Base-by-base conservation (phyloP, 2,329 filamentous ascomycete species). In the Penicillium sp. region DNA sequence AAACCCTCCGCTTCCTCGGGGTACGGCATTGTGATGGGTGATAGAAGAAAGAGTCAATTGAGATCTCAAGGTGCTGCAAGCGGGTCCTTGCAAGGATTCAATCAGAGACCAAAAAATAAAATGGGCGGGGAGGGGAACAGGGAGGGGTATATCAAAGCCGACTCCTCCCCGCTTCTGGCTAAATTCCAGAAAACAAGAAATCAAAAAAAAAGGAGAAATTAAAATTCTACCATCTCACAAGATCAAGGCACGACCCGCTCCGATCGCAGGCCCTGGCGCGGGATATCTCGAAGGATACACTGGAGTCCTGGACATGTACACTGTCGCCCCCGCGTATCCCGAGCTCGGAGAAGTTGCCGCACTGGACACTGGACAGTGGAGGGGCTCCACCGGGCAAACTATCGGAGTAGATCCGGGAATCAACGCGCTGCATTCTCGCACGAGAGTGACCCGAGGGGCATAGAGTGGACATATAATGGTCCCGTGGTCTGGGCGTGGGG, bases 1-100 rank as follows among this genome's bases (percentile, higher is more conserved):
- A 79, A 81, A 42, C 78, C 78, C 61, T 79, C 75, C 50, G 78
- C 78, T 66, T 76, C 75, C 34, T 80, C 78, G 53, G 77, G 78
- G 60, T 80, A 80, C 60, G 75, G 74, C 79, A 81, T 81, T 61
- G 63, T 69, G 60, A 54, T 7, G 17, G 22, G 22, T 38, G 37
- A 52, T 52, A 20, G 31, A 12, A 22, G 25, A n/a, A 52, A 34
- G 14, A 49, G n/a, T 43, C n/a, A 55, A 62, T 63, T 63, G 41
- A 45, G 37, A 31, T 54, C 6, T 17, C 34, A 52, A 12, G 38
- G 5, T 37, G 5, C 25, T 51, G n/a, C 15, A 35, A 35, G 47
- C 28, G 20, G 15, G 31, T 35, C 4, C 31, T 14, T 6, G 43
- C 28, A 48, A 34, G 20, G 28, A 48, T 35, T 22, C 12, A 49